phyloP scores from a whole-genome alignment of 257 asterid genomes.

The Striga asiatica region DNA sequence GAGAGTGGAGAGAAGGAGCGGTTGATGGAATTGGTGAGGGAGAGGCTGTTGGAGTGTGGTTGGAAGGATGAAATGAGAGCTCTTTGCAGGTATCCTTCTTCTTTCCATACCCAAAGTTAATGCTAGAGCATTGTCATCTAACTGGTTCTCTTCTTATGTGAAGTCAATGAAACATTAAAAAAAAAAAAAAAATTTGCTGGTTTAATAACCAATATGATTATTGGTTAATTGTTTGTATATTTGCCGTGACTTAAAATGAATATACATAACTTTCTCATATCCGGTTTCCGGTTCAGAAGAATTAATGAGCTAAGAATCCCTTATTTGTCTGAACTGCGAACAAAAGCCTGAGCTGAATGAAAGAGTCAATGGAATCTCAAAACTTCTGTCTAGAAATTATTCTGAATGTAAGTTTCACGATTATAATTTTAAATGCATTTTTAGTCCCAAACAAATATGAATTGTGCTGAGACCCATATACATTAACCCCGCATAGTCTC shows the following conservation, averaged over 20 bases:
- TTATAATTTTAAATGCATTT: neutral
- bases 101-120: neutral
- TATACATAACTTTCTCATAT: too few relatives aligned
- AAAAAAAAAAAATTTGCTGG: too few relatives aligned
- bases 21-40: conserved; percentile 40
- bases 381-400: neutral
- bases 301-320: too few relatives aligned
- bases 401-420: neutral
- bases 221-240: neutral
- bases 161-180: too few relatives aligned
- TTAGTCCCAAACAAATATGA: neutral
- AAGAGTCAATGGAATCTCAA: neutral
- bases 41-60: conserved; percentile 43
- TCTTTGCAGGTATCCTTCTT: conserved; percentile 29
- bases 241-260: neutral
- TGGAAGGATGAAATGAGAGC: conserved; percentile 48
- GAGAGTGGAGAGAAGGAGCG: conserved; percentile 49
- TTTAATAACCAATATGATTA: neutral
- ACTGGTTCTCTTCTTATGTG: neutral
- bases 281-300: too few relatives aligned
- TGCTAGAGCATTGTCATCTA: neutral
- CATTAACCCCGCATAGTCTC: neutral
- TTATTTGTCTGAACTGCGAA: too few relatives aligned
- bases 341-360: neutral
- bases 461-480: neutral